phyloP scores from a whole-genome alignment of 495 filamentous ascomycete species.

The Lepraria neglecta region DNA sequence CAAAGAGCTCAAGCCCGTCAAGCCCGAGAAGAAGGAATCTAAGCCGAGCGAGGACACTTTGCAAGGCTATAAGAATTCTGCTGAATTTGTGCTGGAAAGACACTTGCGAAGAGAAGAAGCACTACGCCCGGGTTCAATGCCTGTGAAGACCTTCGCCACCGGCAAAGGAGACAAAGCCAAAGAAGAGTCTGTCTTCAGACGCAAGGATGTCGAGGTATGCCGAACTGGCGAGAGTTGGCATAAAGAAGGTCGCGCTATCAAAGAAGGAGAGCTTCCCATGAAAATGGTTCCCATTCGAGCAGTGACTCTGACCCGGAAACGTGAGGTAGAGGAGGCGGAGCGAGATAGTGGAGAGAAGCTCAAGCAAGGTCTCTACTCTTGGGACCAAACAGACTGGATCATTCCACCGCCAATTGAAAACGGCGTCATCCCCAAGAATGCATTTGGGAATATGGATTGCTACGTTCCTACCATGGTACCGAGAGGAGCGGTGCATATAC shows the following conservation, averaged over 20 bases:
- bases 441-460: conserved; percentile 94
- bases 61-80: conserved; percentile 77
- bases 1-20: conserved; percentile 63
- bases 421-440: conserved; percentile 87
- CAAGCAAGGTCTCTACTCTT: conserved; percentile 76
- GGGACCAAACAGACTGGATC: conserved; percentile 88
- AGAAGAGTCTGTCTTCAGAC: conserved; percentile 73
- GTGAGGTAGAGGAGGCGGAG: conserved; percentile 80
- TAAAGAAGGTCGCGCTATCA: conserved; percentile 81
- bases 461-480: conserved; percentile 93
- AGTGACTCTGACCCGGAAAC: conserved; percentile 79
- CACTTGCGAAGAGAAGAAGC: conserved; percentile 93
- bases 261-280: conserved; percentile 61
- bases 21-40: conserved; percentile 62
- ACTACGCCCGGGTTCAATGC: conserved; percentile 57
- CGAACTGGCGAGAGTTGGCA: conserved; percentile 96
- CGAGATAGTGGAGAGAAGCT: conserved; percentile 73
- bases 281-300: conserved; percentile 87
- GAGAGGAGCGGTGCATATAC: conserved; percentile 73
- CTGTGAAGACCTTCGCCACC: conserved; percentile 66
- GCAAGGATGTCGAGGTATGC: conserved; percentile 74
- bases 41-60: conserved; percentile 73
- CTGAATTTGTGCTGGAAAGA: conserved; percentile 76
- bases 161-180: conserved; percentile 61
- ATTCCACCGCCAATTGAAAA: conserved; percentile 76